Evolutionary conservation across 176 grass and related monocot genomes (phyloP), one percentile per base, ranked within the genome.

Genomic region (Lolium multiflorum): DNA sequence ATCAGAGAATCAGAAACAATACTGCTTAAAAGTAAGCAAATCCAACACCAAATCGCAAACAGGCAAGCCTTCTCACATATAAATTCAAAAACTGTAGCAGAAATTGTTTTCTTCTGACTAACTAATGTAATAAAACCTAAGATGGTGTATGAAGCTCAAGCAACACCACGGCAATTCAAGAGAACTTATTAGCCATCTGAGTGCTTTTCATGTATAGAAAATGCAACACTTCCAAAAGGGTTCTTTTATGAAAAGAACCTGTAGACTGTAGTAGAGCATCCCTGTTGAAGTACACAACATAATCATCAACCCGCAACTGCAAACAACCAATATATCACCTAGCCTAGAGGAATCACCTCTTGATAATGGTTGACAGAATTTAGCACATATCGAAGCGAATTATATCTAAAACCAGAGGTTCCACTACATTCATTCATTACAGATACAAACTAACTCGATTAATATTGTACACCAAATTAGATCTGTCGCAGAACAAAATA

Each of bases 181-280:
- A 49, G 65, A 94, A 14, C 15, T 14, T 37, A 24, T 69, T 84
- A 20, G 71, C 55, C 35, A 90, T 68, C 16, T 71, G 70, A 50
- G 92, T 17, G 60, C 80, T 89, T 63, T 91, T 65, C 22, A 87
- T 51, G 17, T 64, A 11, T 66, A 85, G 51, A 75, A 87, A 92
- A 82, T 85, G 83, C 59, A 91, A 25, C 15, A 71, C 17, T 78
- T 91, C 64, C n/a, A 83, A 58, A 72, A 8, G 83, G 68, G 76
- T 91, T 76, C 15, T 24, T 84, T 77, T 89, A 20, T 86, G n/a
- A 61, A 86, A 2, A 61, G 81, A 75, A 77, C 83, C 80, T 60
- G 54, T 81, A 52, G 83, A 80, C 83, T 54, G 52, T 81, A 52
- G 83, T 69, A 35, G 21, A 46, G 41, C 52, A 83, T 9, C 38